Conservation (phyloP, 179 eudicot genomes). For the Beta macrorhiza region DNA sequence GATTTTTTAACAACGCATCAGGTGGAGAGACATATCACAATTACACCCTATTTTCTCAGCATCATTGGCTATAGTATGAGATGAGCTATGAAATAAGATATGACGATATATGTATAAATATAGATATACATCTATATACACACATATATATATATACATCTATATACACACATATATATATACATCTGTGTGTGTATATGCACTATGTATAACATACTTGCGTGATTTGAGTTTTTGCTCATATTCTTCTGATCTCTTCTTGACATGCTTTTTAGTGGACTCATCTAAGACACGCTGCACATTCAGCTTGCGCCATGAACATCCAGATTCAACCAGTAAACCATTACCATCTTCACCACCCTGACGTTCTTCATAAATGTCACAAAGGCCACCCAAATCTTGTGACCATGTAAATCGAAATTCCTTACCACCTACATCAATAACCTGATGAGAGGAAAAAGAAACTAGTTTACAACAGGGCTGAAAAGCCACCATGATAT, state of each 20-base stretch:
- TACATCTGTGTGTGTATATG: neutral
- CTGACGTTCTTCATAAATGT: constrained; percentile 85
- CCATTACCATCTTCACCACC: constrained; percentile 86
- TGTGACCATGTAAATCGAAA: constrained; percentile 86
- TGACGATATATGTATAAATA: neutral
- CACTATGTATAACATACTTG: constrained; percentile 50
- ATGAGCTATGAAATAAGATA: neutral
- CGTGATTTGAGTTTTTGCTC: constrained; percentile 64
- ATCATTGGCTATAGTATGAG: neutral
- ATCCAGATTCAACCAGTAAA: constrained; percentile 91
- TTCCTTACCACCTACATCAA: constrained; percentile 86
- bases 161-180: neutral
- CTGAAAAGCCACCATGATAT: neutral
- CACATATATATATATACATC: neutral
- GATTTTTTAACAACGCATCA: neutral
- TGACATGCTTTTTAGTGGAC: constrained; percentile 83
- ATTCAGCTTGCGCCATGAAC: constrained; percentile 89
- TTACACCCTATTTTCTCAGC: neutral
- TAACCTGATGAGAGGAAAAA: constrained; percentile 58
- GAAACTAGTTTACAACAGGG: neutral
- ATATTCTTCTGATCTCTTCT: constrained; percentile 86
- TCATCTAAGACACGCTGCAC: constrained; percentile 86
- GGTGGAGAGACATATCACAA: neutral
- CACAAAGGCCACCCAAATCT: constrained; percentile 74
- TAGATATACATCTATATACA: neutral